Conservation (phyloP, 1,139 yeast species). For the Yamadazyma conglobata region DNA sequence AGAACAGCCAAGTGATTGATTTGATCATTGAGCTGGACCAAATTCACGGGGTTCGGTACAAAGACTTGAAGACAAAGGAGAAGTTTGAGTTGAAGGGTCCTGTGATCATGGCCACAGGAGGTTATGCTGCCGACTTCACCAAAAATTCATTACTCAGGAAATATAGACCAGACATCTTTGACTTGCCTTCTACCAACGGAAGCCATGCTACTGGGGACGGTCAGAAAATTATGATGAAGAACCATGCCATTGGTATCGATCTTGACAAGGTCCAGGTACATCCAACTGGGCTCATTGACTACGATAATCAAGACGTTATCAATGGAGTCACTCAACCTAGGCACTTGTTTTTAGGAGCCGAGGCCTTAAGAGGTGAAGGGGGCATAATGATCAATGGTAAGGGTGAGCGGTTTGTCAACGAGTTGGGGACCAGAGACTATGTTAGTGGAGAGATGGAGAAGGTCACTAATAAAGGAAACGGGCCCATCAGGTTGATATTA, state of each 20-base stretch:
- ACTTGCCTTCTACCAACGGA: constrained; percentile 72
- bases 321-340: constrained; percentile 37
- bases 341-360: constrained; percentile 73
- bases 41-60: constrained; percentile 50
- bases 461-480: constrained; percentile 41
- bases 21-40: constrained; percentile 25
- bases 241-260: constrained; percentile 63
- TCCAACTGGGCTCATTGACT: constrained; percentile 78
- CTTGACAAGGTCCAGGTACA: constrained; percentile 79
- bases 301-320: constrained; percentile 49
- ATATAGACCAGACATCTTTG: constrained; percentile 60
- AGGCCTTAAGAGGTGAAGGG: constrained; percentile 75
- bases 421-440: constrained; percentile 65
- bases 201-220: constrained; percentile 78
- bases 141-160: constrained; percentile 47
- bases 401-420: constrained; percentile 71
- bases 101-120: constrained; percentile 78
- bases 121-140: constrained; percentile 63
- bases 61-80: constrained; percentile 33
- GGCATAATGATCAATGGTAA: constrained; percentile 61
- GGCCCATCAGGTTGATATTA: constrained; percentile 50
- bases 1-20: constrained; percentile 56
- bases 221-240: constrained; percentile 54
- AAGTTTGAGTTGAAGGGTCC: constrained; percentile 44
- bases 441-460: constrained; percentile 61